phyloP scores from a whole-genome alignment of 83 land plant species.

The Diphasiastrum complanatum region DNA sequence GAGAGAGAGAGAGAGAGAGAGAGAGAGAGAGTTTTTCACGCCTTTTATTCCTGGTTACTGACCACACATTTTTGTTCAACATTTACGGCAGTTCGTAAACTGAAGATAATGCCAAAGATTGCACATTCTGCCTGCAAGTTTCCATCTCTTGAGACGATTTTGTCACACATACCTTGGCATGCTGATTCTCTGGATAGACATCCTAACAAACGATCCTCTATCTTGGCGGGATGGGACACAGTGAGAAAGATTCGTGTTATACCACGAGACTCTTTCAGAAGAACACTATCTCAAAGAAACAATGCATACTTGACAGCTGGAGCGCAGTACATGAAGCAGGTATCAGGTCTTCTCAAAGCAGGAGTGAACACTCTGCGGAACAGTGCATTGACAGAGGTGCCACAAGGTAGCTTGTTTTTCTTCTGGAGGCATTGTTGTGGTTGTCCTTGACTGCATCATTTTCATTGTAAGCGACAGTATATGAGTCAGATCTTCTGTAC shows the following conservation, averaged over 20 bases:
- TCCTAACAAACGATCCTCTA: conserved; percentile 21
- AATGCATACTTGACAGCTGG: conserved; percentile 60
- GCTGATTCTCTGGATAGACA: neutral
- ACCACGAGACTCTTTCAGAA: conserved; percentile 39
- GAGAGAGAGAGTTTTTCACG: too few relatives aligned
- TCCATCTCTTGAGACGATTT: conserved; percentile 26
- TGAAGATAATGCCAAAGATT: conserved; percentile 49
- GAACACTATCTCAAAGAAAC: conserved; percentile 35
- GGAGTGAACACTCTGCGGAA: conserved; percentile 51
- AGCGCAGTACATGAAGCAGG: conserved; percentile 61
- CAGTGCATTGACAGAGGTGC: conserved; percentile 43
- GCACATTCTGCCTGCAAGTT: conserved; percentile 53
- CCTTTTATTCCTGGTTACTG: neutral
- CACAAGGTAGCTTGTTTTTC: conserved; percentile 48
- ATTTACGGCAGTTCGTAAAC: conserved; percentile 52
- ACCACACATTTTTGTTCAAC: neutral
- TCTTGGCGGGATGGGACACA: conserved; percentile 58
- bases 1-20: too few relatives aligned
- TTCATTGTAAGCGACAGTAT: conserved; percentile 11
- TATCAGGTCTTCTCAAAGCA: conserved; percentile 64
- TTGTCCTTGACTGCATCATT: neutral
- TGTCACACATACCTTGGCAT: too few relatives aligned
- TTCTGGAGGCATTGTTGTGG: neutral
- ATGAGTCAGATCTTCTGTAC: neutral
- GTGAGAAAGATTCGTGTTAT: conserved; percentile 64